phyloP scores from a whole-genome alignment of 371 early-diverging fungal genomes.

The Syncephalastrum racemosum region DNA sequence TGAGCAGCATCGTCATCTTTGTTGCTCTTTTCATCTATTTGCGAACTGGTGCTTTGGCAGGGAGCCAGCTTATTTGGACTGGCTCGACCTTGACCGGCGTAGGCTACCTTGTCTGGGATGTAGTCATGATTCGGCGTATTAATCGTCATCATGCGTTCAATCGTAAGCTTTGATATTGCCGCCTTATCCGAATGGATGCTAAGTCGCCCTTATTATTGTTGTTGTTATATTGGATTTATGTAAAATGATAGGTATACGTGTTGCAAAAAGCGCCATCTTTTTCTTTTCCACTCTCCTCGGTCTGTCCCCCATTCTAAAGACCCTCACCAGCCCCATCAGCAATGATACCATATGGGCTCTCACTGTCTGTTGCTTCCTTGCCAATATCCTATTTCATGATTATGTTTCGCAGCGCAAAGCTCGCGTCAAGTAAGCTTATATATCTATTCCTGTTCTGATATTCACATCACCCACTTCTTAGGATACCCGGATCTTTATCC shows the following conservation, averaged over 20 bases:
- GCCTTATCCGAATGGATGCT: no score
- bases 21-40: slow-evolving; percentile 84
- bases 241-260: slow-evolving; percentile 48
- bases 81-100: slow-evolving; percentile 59
- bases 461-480: slow-evolving; percentile 12
- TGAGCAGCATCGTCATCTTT: slow-evolving; percentile 81
- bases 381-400: slow-evolving; percentile 88
- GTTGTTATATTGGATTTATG: no score
- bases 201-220: no score
- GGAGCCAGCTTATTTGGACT: slow-evolving; percentile 58
- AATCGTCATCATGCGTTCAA: slow-evolving; percentile 49
- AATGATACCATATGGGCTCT: slow-evolving; percentile 95
- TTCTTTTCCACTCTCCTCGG: slow-evolving; percentile 81
- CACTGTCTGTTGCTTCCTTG: slow-evolving; percentile 77
- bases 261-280: slow-evolving; percentile 73
- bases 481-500: slow-evolving; percentile 91
- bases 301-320: slow-evolving; percentile 89
- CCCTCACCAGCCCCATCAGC: slow-evolving; percentile 87
- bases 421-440: slow-evolving; percentile 47
- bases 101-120: slow-evolving; percentile 71
- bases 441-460: neutral
- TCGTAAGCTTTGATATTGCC: slow-evolving; percentile 33
- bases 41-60: slow-evolving; percentile 54
- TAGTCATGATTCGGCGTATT: slow-evolving; percentile 39
- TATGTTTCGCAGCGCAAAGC: slow-evolving; percentile 62